A percentile compares a stretch with the other conserved stretches of the same genome.
These are phyloP conservation scores for Hypseocharis bilobata DNA, from an alignment of 441 rosid species.

Conservation along the genomic window DNA sequence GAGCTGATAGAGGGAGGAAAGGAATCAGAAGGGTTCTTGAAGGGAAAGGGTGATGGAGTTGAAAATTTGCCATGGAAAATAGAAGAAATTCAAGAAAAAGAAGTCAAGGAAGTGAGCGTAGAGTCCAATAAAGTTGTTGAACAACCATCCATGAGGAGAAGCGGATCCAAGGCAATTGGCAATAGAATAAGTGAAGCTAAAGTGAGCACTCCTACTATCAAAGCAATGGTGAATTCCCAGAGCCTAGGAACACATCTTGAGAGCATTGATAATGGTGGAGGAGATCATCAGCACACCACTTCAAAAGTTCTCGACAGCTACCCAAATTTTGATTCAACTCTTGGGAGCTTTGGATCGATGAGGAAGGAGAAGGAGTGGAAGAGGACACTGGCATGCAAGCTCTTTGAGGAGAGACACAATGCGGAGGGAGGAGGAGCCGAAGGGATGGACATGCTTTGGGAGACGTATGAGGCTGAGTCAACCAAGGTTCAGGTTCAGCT, in stretches of 20 bases:
- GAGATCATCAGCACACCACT: slow-evolving; percentile 9
- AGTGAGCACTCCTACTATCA: slow-evolving; percentile 20
- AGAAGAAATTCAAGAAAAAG: slow-evolving; percentile 24
- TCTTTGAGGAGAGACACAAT: slow-evolving; percentile 70
- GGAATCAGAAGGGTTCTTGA: slow-evolving; percentile 28
- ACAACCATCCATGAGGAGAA: slow-evolving; percentile 23
- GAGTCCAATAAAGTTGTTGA: slow-evolving; percentile 36
- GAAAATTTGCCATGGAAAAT: slow-evolving; percentile 24
- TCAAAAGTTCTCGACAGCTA: slow-evolving; percentile 20
- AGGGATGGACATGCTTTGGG: slow-evolving; percentile 92
- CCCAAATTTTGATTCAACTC: slow-evolving; percentile 20
- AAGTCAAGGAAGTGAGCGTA: slow-evolving; percentile 30
- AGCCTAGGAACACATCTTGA: slow-evolving; percentile 21
- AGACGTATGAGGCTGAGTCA: slow-evolving; percentile 59
- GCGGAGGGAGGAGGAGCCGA: slow-evolving; percentile 40
- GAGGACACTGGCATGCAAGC: slow-evolving; percentile 82
- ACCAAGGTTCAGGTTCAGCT: slow-evolving; percentile 25
- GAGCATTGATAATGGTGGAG: slow-evolving; percentile 18
- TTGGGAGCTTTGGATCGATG: slow-evolving; percentile 61
- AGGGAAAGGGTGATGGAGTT: slow-evolving; percentile 28
- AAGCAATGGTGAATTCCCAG: slow-evolving; percentile 25
- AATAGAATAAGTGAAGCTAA: slow-evolving; percentile 25
- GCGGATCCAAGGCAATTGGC: slow-evolving; percentile 42
- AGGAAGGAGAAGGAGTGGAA: slow-evolving; percentile 84
- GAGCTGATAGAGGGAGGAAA: slow-evolving; percentile 27